Conservation (phyloP, 495 filamentous ascomycete species). For the Aspergillus steynii region DNA sequence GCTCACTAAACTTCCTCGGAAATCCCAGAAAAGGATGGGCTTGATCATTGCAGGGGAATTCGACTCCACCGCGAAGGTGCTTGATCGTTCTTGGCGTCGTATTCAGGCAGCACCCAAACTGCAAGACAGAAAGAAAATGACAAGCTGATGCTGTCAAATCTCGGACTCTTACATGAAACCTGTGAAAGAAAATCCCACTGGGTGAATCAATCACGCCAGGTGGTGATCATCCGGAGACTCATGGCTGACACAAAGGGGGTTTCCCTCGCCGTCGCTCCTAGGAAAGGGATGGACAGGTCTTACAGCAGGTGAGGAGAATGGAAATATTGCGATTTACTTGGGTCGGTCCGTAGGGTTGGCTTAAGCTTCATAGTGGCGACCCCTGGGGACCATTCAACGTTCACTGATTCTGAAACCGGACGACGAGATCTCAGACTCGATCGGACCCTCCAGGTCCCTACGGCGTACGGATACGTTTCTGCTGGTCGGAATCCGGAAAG, state of each 20-base stretch:
- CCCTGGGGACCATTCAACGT: background rate
- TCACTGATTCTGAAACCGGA: background rate
- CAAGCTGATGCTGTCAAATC: background rate
- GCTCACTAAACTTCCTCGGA: background rate
- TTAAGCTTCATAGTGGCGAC: background rate
- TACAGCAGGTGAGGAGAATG: background rate
- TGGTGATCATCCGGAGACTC: background rate
- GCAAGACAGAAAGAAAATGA: background rate
- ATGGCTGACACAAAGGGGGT: too few relatives aligned
- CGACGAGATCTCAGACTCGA: background rate
- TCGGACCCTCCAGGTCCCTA: background rate
- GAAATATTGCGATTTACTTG: background rate
- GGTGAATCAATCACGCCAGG: background rate
- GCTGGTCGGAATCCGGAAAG: background rate
- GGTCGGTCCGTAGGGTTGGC: background rate
- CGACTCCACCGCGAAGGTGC: background rate
- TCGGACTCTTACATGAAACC: background rate
- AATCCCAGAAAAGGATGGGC: background rate
- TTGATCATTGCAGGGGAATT: background rate
- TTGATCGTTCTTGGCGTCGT: background rate
- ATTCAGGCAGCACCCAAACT: background rate
- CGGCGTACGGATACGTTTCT: background rate
- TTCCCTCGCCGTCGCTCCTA: background rate
- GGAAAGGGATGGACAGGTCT: background rate
- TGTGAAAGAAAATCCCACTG: background rate